Percentiles rank a stretch among this genome's conserved stretches.
Evolutionary conservation across 2,329 filamentous ascomycete genomes (phyloP).

Genomic region (Sarocladiaceae sp.): DNA sequence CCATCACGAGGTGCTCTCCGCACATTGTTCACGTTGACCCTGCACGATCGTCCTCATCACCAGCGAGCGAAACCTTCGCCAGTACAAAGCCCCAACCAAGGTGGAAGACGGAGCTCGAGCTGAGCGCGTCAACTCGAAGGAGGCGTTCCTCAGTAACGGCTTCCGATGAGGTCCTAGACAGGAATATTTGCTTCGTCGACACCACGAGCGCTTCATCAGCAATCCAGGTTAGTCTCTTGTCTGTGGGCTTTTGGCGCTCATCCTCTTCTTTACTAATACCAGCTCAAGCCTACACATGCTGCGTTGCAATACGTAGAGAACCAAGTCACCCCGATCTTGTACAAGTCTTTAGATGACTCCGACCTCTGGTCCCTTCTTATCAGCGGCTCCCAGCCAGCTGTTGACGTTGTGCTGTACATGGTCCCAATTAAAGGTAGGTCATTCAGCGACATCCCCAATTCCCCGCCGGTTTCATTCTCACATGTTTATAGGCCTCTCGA

Average conservation of each 20-base stretch:
- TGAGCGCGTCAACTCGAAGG: conserved; percentile 45
- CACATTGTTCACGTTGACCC: conserved; percentile 93
- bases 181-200: conserved; percentile 92
- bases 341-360: conserved; percentile 57
- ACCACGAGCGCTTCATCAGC: conserved; percentile 57
- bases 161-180: conserved; percentile 70
- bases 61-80: conserved; percentile 59
- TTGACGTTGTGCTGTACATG: conserved; percentile 82
- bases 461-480: too few species aligned
- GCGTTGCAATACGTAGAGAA: conserved; percentile 62
- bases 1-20: conserved; percentile 77
- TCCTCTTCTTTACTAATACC: neutral
- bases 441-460: too few species aligned
- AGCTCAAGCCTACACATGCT: conserved; percentile 6
- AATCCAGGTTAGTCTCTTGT: conserved; percentile 31
- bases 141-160: conserved; percentile 49
- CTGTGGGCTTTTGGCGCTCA: conserved; percentile 32
- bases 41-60: conserved; percentile 29
- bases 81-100: conserved; percentile 79
- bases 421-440: conserved; percentile 59
- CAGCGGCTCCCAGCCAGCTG: conserved; percentile 73
- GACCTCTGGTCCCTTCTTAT: conserved; percentile 75
- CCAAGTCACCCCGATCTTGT: conserved; percentile 22
- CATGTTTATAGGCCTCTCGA: conserved; percentile 22
- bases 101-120: conserved; percentile 82